Evolutionary conservation across 139 green algal species (phyloP), one percentile per base, ranked within the genome.

Genomic region (Micromonas pusilla): DNA sequence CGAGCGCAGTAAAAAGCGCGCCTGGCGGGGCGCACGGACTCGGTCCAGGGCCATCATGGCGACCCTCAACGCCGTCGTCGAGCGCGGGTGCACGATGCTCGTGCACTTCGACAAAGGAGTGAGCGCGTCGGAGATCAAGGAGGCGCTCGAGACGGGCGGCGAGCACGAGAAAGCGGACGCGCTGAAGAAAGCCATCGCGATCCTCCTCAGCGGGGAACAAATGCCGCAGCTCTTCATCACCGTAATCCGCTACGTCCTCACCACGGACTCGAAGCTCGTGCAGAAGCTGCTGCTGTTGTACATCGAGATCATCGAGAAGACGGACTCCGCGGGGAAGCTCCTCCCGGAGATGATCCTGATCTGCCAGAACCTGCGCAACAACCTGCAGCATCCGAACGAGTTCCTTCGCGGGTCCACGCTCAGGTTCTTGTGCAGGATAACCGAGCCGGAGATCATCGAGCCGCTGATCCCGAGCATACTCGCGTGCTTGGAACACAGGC

Each of bases 321-420:
- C 92, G 23, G 96, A 98, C 62, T 68, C 89, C 0, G 39, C 85
- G 21, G 96, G 96, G 5, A 99, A 98, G 85, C 85, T 99, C 2
- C 82, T 99, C 70, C 95, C 96, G 28, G 96, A 99, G 79, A 99
- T 99, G 96, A 99, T 99, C 80, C 88, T 99, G 2, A 97, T 99
- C 76, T 99, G 96, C 81, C 96, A 99, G 84, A 98, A 99, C 85
- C 88, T 99, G 73, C 85, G 96, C 30, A 99, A 99, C 89, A 99
- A 98, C 87, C 83, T 99, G 73, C 96, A 99, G 88, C 96, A 99
- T 78, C 96, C 96, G 21, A 99, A 99, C 80, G 96, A 99, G 86
- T 99, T 97, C 87, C 88, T 99, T 3, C 84, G 96, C 2, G 96
- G 96, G 3, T 89, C 93, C 34, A 98, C 95, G 9, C 88, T 99